phyloP scores from a whole-genome alignment of 208 protist species.

The Plasmodiophora brassicae region DNA sequence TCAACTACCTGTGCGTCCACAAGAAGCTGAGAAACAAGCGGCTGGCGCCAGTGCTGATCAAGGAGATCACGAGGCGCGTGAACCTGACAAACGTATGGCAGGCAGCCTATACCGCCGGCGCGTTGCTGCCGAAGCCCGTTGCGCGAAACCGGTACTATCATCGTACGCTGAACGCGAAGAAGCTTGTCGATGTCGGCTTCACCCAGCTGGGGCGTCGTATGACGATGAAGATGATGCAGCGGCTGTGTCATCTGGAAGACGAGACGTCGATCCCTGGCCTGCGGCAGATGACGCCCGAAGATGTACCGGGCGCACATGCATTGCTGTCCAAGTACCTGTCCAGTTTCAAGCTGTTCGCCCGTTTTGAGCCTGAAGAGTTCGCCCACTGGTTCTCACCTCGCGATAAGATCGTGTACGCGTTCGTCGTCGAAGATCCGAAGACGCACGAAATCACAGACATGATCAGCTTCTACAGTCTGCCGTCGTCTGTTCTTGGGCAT shows the following conservation, averaged over 20 bases:
- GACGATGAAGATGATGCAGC: conserved; percentile 56
- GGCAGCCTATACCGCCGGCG: conserved; percentile 95
- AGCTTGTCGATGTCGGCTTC: conserved; percentile 79
- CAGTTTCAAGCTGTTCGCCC: conserved; percentile 66
- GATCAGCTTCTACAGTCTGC: conserved; percentile 91
- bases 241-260: conserved; percentile 60
- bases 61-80: conserved; percentile 96
- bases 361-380: conserved; percentile 86
- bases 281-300: conserved; percentile 47
- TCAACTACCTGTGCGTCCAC: conserved; percentile 99
- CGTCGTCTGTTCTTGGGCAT: conserved; percentile 90
- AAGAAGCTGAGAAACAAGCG: conserved; percentile 92
- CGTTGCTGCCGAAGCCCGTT: conserved; percentile 89
- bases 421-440: conserved; percentile 77
- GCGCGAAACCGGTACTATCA: conserved; percentile 85
- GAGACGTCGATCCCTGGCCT: conserved; percentile 34
- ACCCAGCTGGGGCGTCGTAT: conserved; percentile 46
- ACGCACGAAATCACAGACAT: conserved; percentile 85
- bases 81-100: conserved; percentile 86
- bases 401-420: conserved; percentile 83
- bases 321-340: conserved; percentile 75
- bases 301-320: conserved; percentile 51
- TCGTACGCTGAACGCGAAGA: conserved; percentile 92
- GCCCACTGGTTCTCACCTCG: conserved; percentile 87
- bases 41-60: conserved; percentile 95